A percentile compares a stretch with the other conserved stretches of the same genome.
Evolutionary conservation across 2,329 filamentous ascomycete genomes (phyloP).

Genomic region (Aphanocladium album): DNA sequence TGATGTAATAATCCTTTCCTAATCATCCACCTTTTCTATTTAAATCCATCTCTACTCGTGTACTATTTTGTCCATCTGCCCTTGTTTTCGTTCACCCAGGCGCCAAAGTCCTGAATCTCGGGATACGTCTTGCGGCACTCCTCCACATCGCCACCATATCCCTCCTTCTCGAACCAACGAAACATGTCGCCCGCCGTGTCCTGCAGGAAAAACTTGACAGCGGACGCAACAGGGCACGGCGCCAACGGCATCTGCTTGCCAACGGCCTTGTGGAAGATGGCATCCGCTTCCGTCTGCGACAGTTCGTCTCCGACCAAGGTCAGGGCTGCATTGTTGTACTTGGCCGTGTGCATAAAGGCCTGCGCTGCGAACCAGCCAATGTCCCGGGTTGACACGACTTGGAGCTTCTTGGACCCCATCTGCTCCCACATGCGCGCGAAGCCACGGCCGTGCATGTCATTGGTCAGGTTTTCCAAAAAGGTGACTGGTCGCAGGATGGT

Average conservation of each 20-base stretch:
- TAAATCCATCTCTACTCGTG: too few species aligned
- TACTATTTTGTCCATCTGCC: background rate
- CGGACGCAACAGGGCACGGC: slow-evolving; percentile 26
- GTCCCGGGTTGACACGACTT: slow-evolving; percentile 32
- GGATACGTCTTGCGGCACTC: slow-evolving; percentile 23
- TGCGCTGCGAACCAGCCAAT: slow-evolving; percentile 35
- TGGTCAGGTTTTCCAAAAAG: slow-evolving; percentile 36
- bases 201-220: slow-evolving; percentile 22
- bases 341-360: slow-evolving; percentile 28
- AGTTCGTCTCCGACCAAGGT: slow-evolving; percentile 38
- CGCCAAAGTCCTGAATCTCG: slow-evolving; percentile 22
- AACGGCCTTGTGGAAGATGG: slow-evolving; percentile 27
- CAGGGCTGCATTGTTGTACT: slow-evolving; percentile 27
- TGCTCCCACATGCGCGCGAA: slow-evolving; percentile 27
- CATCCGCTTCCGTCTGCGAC: slow-evolving; percentile 25
- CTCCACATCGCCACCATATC: slow-evolving; percentile 30
- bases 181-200: slow-evolving; percentile 34
- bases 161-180: slow-evolving; percentile 31
- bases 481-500: slow-evolving; percentile 34
- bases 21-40: too few species aligned
- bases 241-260: slow-evolving; percentile 23
- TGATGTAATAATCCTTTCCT: too few species aligned
- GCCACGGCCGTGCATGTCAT: slow-evolving; percentile 25
- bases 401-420: slow-evolving; percentile 28
- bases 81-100: slow-evolving; percentile 18